Evolutionary conservation across 768 basidiomycete species (phyloP).

Genomic region (Hortiboletus flavorubellus): DNA sequence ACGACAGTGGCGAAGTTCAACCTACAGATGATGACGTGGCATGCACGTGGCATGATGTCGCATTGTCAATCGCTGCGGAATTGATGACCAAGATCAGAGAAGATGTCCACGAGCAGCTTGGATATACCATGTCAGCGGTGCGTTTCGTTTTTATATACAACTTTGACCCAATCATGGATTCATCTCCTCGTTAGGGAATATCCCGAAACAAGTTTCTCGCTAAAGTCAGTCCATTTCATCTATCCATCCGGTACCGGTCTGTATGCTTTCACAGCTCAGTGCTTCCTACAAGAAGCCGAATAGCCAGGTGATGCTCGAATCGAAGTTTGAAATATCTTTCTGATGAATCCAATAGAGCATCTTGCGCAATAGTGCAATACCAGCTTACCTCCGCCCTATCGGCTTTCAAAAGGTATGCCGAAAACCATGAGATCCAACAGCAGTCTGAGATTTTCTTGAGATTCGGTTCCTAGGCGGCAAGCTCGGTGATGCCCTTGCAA

Average conservation of each 20-base stretch:
- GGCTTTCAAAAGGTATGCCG: slow-evolving; percentile 76
- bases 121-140: slow-evolving; percentile 94
- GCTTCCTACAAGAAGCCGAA: slow-evolving; percentile 93
- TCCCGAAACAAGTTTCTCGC: slow-evolving; percentile 93
- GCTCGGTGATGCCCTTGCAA: slow-evolving; percentile 81
- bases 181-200: slow-evolving; percentile 57
- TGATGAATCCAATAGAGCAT: slow-evolving; percentile 56
- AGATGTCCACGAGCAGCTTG: slow-evolving; percentile 64
- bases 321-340: neutral
- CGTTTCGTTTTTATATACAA: slow-evolving; percentile 25
- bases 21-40: slow-evolving; percentile 30
- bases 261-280: slow-evolving; percentile 52
- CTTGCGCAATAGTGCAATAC: slow-evolving; percentile 77
- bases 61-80: slow-evolving; percentile 84
- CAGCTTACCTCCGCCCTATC: slow-evolving; percentile 78
- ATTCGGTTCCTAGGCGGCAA: slow-evolving; percentile 96
- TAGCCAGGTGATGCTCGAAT: slow-evolving; percentile 56
- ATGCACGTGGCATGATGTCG: slow-evolving; percentile 89
- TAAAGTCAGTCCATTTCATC: slow-evolving; percentile 52
- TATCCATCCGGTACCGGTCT: neutral
- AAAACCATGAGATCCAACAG: neutral
- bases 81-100: slow-evolving; percentile 73
- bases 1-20: slow-evolving; percentile 14
- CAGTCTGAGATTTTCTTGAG: slow-evolving; percentile 36
- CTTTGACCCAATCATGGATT: neutral